A percentile compares a stretch with the other conserved stretches of the same genome.
These are phyloP conservation scores for Heliocybe sulcata DNA, from an alignment of 1,284 basidiomycete genomes.

Conservation along the genomic window DNA sequence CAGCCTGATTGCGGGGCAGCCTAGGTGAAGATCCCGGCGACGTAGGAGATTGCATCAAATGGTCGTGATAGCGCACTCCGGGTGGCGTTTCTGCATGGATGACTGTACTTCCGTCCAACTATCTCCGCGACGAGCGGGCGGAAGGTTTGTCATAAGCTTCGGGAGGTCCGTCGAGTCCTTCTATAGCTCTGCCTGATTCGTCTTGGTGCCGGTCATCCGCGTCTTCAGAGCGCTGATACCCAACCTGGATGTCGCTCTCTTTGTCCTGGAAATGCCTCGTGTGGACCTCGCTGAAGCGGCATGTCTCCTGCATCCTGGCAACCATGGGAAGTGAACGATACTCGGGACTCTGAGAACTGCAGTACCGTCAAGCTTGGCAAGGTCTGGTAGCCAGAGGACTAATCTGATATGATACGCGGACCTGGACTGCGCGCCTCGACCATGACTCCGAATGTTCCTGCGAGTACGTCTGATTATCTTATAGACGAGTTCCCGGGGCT, in stretches of 20 bases:
- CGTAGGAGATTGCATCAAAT: not conserved
- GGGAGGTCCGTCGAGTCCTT: not conserved
- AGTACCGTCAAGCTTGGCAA: too few species aligned
- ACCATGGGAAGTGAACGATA: too few species aligned
- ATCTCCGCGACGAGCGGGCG: not conserved
- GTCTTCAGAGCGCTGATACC: not conserved
- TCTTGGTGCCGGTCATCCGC: not conserved
- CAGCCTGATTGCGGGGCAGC: not conserved
- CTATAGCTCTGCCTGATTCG: not conserved
- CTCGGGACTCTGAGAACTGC: too few species aligned
- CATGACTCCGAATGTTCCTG: too few species aligned
- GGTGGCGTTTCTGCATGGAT: not conserved
- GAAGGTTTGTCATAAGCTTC: not conserved
- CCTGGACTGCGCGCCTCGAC: too few species aligned
- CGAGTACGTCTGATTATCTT: too few species aligned
- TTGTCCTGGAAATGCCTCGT: not conserved
- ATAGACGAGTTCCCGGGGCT: too few species aligned
- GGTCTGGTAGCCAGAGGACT: too few species aligned
- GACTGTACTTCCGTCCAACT: not conserved
- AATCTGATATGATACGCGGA: too few species aligned
- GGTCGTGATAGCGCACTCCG: not conserved
- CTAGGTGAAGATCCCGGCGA: not conserved
- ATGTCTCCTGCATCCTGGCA: not conserved
- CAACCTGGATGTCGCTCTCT: not conserved
- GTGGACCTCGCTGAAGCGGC: not conserved